phyloP scores from a whole-genome alignment of 148 eudicot species.

The Vaccinium vitisidaea region DNA sequence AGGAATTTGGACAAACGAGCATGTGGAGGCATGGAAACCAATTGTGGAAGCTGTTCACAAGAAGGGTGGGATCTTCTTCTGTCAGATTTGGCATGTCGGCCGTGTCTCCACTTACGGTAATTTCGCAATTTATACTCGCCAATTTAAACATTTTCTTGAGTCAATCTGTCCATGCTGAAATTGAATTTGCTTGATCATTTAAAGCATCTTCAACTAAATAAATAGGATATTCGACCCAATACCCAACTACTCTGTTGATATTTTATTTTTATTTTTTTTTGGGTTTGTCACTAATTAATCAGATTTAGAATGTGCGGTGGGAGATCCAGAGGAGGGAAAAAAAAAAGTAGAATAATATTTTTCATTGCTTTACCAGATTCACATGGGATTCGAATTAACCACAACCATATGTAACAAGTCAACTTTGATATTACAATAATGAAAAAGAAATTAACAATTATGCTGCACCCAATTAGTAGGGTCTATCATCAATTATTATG shows the following conservation, averaged over 20 bases:
- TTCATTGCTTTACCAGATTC: too few species aligned
- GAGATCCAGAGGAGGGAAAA: background rate
- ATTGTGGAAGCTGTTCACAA: slow-evolving; percentile 39
- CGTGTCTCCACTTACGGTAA: slow-evolving; percentile 31
- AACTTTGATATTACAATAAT: background rate
- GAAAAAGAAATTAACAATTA: too few species aligned
- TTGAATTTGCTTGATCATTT: background rate
- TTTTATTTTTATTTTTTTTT: background rate
- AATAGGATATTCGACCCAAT: background rate
- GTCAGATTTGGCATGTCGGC: slow-evolving; percentile 40
- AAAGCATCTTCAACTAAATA: background rate
- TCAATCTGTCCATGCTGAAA: background rate
- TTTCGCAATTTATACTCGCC: background rate
- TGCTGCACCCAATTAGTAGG: too few species aligned
- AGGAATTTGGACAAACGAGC: slow-evolving; percentile 45
- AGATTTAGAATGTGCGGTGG: background rate
- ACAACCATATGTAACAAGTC: background rate
- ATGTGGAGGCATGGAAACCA: slow-evolving; percentile 47
- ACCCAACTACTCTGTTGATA: background rate
- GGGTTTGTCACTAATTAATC: background rate
- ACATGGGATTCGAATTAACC: too few species aligned
- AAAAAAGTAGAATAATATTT: too few species aligned
- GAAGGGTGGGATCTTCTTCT: slow-evolving; percentile 36
- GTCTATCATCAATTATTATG: too few species aligned
- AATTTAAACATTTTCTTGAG: background rate